Evolutionary conservation across 495 filamentous ascomycete species (phyloP).

Genomic region (Rostrohypoxylon terebratum): DNA sequence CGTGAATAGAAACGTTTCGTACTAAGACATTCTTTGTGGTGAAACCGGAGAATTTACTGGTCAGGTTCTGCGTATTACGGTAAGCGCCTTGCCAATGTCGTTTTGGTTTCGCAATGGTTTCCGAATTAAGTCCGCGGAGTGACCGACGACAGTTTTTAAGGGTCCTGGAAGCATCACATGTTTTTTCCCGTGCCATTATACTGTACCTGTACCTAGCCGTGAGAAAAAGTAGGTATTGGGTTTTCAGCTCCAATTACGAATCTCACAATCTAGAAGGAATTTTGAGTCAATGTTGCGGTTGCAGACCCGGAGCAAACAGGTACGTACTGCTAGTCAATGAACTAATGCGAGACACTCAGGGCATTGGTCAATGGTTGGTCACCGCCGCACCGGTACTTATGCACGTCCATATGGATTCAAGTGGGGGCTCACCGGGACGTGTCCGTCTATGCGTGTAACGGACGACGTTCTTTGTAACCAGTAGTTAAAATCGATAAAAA

Average conservation of each 20-base stretch:
- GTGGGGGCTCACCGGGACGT: slow-evolving; percentile 9
- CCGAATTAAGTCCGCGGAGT: slow-evolving; percentile 31
- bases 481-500: not conserved
- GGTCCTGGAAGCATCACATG: not conserved
- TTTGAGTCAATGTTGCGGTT: not conserved
- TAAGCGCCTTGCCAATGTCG: not conserved
- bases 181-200: not conserved
- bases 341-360: not conserved
- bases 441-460: not conserved
- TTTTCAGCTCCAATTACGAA: not conserved
- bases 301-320: slow-evolving; percentile 4
- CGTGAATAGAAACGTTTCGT: not conserved
- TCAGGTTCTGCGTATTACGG: slow-evolving; percentile 16
- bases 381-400: slow-evolving; percentile 28
- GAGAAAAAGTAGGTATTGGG: not conserved
- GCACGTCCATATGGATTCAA: slow-evolving; percentile 1
- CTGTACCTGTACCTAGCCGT: slow-evolving; percentile 6
- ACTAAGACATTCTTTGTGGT: not conserved
- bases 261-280: slow-evolving; percentile 12
- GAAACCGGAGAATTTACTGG: slow-evolving; percentile 3
- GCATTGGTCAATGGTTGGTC: slow-evolving; percentile 19
- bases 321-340: not conserved
- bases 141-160: not conserved
- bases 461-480: slow-evolving; percentile 6
- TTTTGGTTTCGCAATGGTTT: slow-evolving; percentile 2